Conservation (phyloP, 331 rosid genomes). For the Saraca asoca region DNA sequence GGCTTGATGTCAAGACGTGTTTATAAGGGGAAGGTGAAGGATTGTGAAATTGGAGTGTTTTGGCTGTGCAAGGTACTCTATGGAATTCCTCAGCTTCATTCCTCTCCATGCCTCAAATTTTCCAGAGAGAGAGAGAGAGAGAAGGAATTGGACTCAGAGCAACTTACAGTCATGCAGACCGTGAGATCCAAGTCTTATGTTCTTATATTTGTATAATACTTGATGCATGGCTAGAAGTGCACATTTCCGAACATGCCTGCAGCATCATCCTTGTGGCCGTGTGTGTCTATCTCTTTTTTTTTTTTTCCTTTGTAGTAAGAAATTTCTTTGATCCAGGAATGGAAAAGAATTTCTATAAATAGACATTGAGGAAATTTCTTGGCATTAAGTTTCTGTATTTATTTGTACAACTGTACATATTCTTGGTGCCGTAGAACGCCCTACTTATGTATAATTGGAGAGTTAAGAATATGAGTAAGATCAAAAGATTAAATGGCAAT, state of each 20-base stretch:
- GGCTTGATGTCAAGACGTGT: constrained; percentile 25
- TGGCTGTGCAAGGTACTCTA: constrained; percentile 31
- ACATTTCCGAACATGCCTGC: too few relatives aligned
- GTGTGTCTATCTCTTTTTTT: too few relatives aligned
- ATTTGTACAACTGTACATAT: constrained; percentile 29
- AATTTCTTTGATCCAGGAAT: constrained; percentile 1
- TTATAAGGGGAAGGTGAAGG: constrained; percentile 31
- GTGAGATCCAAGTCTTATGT: too few relatives aligned
- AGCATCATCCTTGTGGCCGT: too few relatives aligned
- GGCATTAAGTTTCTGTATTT: constrained; percentile 29
- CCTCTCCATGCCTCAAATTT: constrained; percentile 33
- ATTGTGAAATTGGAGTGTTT: constrained; percentile 21
- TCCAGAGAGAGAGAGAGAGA: constrained; percentile 12
- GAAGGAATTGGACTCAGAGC: background rate
- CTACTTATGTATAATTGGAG: constrained; percentile 29
- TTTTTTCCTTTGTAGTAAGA: too few relatives aligned
- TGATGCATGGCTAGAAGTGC: too few relatives aligned
- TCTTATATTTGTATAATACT: too few relatives aligned
- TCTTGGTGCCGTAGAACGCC: constrained; percentile 31
- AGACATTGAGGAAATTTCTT: constrained; percentile 22
- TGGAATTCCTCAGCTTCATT: constrained; percentile 27
- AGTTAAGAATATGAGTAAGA: constrained; percentile 24
- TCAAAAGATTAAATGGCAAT: constrained; percentile 3
- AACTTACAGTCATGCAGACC: too few relatives aligned
- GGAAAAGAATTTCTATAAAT: constrained; percentile 7